These are phyloP conservation scores for Aureobasidium sp. DNA, from an alignment of 2,329 filamentous ascomycete genomes.

Conservation along the genomic window DNA sequence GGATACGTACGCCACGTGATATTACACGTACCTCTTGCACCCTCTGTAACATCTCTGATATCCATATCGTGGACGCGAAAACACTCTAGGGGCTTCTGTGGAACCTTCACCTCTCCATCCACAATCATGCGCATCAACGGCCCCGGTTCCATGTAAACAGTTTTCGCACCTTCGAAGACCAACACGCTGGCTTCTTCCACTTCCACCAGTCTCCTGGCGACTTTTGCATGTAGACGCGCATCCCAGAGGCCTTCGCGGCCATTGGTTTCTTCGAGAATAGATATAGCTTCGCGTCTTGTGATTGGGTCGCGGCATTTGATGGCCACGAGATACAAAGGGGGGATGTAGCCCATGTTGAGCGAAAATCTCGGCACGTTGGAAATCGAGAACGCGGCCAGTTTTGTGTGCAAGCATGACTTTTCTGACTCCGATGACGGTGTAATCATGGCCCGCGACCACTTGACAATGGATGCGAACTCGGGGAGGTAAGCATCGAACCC, in stretches of 20 bases:
- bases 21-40: neutral
- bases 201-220: conserved; percentile 25
- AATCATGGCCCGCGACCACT: neutral
- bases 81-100: neutral
- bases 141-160: neutral
- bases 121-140: neutral
- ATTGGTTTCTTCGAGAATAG: conserved; percentile 14
- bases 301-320: conserved; percentile 20
- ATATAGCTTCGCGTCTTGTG: conserved; percentile 19
- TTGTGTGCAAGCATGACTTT: neutral
- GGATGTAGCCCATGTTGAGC: conserved; percentile 21
- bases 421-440: neutral
- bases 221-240: conserved; percentile 15
- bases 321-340: conserved; percentile 19
- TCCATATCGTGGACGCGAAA: neutral
- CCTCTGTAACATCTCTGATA: neutral
- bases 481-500: conserved; percentile 15
- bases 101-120: neutral
- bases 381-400: neutral
- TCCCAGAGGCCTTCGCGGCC: conserved; percentile 20
- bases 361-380: conserved; percentile 17
- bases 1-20: neutral
- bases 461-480: conserved; percentile 18
- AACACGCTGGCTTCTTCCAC: conserved; percentile 17
- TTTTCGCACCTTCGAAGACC: neutral